Conservation (phyloP, 2,329 filamentous ascomycete genomes). For the Paraphoma sp. region DNA sequence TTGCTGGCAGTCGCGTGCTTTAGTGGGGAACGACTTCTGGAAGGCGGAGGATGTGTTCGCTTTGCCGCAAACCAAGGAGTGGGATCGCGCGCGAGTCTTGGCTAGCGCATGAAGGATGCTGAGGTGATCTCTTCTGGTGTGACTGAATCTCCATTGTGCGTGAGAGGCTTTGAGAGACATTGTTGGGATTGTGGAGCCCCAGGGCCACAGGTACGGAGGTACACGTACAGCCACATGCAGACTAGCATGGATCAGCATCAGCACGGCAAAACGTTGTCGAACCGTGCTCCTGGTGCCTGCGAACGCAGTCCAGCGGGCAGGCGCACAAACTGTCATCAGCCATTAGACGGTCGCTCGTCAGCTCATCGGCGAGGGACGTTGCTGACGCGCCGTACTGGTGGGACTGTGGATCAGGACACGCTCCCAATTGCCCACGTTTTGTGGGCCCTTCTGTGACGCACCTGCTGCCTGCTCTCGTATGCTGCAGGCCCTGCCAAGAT, state of each 20-base stretch:
- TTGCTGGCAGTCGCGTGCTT: neutral
- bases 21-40: conserved; percentile 1
- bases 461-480: neutral
- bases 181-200: conserved; percentile 1
- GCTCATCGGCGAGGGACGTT: neutral
- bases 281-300: neutral
- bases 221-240: neutral
- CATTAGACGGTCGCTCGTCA: neutral
- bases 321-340: neutral
- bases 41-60: conserved; percentile 4
- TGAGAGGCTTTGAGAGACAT: neutral
- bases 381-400: conserved; percentile 1
- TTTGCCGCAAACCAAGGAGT: neutral
- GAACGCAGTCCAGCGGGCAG: conserved; percentile 4
- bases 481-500: conserved; percentile 8
- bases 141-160: neutral
- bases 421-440: conserved; percentile 1
- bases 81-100: neutral
- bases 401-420: neutral
- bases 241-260: neutral
- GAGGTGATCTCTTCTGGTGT: neutral
- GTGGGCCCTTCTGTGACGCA: neutral
- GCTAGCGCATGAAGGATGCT: neutral
- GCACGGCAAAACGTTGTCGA: conserved; percentile 2
- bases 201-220: conserved; percentile 6